These are phyloP conservation scores for Starmera quercuum DNA, from an alignment of 805 yeast genomes.

Conservation along the genomic window DNA sequence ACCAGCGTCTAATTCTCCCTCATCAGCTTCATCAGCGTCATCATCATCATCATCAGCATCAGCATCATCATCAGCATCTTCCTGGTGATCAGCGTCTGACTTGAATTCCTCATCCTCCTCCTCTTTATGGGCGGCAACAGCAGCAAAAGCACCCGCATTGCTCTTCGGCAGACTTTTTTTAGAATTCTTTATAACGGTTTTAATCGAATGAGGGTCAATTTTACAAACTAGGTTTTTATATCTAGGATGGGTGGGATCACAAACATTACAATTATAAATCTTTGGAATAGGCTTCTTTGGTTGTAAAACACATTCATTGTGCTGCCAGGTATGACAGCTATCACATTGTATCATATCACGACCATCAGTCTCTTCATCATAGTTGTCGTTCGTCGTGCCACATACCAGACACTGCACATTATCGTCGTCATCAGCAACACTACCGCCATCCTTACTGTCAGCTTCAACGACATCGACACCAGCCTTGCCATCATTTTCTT, in stretches of 20 bases:
- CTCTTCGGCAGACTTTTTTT: not conserved
- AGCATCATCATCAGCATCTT: constrained; percentile 8
- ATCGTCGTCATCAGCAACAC: constrained; percentile 25
- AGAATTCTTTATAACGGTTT: not conserved
- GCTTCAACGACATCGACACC: constrained; percentile 6
- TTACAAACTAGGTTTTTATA: constrained; percentile 26
- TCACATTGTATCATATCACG: constrained; percentile 65
- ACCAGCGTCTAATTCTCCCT: constrained; percentile 6
- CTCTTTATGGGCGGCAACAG: not conserved
- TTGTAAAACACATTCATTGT: constrained; percentile 51
- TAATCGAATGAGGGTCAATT: constrained; percentile 18
- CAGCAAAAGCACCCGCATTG: not conserved
- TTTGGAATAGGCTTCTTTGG: constrained; percentile 34
- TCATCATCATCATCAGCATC: constrained; percentile 9
- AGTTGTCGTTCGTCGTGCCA: constrained; percentile 50
- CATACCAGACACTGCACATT: constrained; percentile 55
- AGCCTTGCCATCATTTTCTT: constrained; percentile 5
- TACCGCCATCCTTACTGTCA: constrained; percentile 14
- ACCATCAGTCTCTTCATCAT: constrained; percentile 47
- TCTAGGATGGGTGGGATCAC: constrained; percentile 29
- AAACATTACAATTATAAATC: constrained; percentile 45
- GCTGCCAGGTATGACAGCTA: constrained; percentile 65
- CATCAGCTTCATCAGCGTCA: constrained; percentile 4
- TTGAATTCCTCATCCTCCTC: constrained; percentile 5
- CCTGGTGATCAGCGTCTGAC: constrained; percentile 2